Evolutionary conservation across 1,139 yeast genomes (phyloP).

Genomic region (Saccharomyces hybrid): DNA sequence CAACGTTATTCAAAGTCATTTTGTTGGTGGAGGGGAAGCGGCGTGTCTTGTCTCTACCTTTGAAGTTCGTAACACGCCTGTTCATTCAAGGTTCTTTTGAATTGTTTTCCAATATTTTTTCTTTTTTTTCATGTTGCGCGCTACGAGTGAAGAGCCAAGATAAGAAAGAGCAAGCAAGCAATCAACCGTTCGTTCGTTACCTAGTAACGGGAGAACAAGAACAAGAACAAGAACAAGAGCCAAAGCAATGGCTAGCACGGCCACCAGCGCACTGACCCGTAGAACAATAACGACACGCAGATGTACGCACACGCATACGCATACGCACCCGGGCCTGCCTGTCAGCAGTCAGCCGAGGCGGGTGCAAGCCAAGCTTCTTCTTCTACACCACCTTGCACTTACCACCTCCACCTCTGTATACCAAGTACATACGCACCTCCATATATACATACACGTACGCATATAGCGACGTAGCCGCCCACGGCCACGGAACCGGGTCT

Average conservation of each 20-base stretch:
- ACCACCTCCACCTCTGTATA: no score
- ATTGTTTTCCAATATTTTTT: neutral
- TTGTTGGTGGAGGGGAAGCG: neutral
- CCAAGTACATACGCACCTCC: neutral
- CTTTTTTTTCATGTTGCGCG: neutral
- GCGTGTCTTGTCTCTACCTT: neutral
- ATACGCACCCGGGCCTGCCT: no score
- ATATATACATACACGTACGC: neutral
- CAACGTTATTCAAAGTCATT: constrained; percentile 27
- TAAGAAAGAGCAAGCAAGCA: no score
- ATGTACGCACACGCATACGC: no score
- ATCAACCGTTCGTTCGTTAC: no score
- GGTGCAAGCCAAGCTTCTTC: no score
- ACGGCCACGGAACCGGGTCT: neutral
- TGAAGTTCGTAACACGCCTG: neutral
- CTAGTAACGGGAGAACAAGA: neutral
- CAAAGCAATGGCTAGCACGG: no score
- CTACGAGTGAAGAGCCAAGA: neutral
- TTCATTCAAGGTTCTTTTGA: neutral
- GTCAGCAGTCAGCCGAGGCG: no score
- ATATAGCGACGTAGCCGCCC: neutral
- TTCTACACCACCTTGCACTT: no score
- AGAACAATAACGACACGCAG: no score
- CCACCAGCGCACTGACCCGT: no score
- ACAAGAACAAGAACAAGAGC: neutral